Base-by-base conservation (phyloP, 1,139 yeast genomes). In the Entelexis paramagnoliae region DNA sequence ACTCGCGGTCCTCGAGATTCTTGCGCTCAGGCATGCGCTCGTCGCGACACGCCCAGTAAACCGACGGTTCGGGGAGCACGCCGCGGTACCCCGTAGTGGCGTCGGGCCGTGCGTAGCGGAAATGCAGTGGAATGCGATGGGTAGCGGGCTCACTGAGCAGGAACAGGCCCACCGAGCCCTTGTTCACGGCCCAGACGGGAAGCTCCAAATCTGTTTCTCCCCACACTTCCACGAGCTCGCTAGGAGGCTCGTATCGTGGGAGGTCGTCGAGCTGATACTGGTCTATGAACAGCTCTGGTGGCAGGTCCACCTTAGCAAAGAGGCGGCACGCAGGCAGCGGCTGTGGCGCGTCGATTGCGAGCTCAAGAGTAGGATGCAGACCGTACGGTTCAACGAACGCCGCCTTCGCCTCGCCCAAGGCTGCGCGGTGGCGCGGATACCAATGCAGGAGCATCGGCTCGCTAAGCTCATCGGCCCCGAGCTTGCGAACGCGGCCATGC, bases 41-140 rank as follows among this genome's bases (percentile, higher is more conserved):
- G 26, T 51, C 48, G 7, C 68, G 71, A 61, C 81, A 77, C 0
- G 77, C 79, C 70, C 74, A 71, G 56, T 76, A 76, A 2, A 76
- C 64, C 4, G 62, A 57, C 3, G 80, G 79, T 48, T 67, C 65
- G 2, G 68, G 60, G 33, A 70, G 58, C 4, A 52, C 49, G 14
- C 55, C 55, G 26, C 57, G 56, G 14, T 59, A 60, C 13, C 60
- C 57, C 17, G 55, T 42, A 4, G 29, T 19, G 8, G 36, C 52
- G 14, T 39, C 20, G 1, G 80, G 80, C 28, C 59, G 58, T 16
- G 70, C 68, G 58, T 77, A 77, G 45, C 81, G 67, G 29, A 78
- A 71, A 59, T 77, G 81, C 57, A 75, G 62, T 8, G 73, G 73
- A 9, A 77, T 62, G 19, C 66, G 70, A 53, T 66, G 65, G 54